Evolutionary conservation across 805 yeast genomes (phyloP).

Genomic region (Candida montana): DNA sequence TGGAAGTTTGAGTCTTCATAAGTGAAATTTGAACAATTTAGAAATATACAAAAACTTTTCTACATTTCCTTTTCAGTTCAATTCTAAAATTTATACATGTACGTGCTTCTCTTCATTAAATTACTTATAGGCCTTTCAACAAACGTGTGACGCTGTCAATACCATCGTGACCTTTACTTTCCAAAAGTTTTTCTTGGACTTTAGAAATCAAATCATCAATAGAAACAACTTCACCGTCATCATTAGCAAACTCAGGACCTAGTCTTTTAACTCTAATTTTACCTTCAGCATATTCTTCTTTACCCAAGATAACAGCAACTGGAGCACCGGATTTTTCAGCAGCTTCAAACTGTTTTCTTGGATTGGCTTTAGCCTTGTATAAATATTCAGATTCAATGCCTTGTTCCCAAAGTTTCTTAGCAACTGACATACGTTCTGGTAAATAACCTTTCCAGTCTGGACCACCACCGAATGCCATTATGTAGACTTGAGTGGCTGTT

Average conservation of each 20-base stretch:
- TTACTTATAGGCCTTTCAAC: conserved; percentile 43
- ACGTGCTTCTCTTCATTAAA: not conserved
- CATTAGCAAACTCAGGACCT: conserved; percentile 83
- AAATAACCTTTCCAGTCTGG: conserved; percentile 92
- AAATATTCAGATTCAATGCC: conserved; percentile 90
- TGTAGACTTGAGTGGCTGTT: conserved; percentile 84
- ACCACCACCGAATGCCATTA: conserved; percentile 99
- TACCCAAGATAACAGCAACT: conserved; percentile 88
- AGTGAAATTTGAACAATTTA: not conserved
- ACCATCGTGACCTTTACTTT: conserved; percentile 44
- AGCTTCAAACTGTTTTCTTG: conserved; percentile 94
- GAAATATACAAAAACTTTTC: too few relatives aligned
- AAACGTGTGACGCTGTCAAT: conserved; percentile 60
- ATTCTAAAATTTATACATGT: too few relatives aligned
- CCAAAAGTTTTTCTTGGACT: conserved; percentile 47
- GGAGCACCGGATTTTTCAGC: conserved; percentile 94
- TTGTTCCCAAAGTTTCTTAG: conserved; percentile 78
- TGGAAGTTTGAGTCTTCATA: not conserved
- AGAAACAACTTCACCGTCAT: conserved; percentile 77
- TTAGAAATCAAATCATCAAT: conserved; percentile 52
- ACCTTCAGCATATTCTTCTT: conserved; percentile 80
- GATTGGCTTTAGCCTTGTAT: conserved; percentile 89
- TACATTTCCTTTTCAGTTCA: too few relatives aligned
- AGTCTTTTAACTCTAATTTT: conserved; percentile 79
- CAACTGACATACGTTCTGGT: conserved; percentile 83